Base-by-base conservation (phyloP, 2,329 filamentous ascomycete genomes). In the Didymella pinodella region DNA sequence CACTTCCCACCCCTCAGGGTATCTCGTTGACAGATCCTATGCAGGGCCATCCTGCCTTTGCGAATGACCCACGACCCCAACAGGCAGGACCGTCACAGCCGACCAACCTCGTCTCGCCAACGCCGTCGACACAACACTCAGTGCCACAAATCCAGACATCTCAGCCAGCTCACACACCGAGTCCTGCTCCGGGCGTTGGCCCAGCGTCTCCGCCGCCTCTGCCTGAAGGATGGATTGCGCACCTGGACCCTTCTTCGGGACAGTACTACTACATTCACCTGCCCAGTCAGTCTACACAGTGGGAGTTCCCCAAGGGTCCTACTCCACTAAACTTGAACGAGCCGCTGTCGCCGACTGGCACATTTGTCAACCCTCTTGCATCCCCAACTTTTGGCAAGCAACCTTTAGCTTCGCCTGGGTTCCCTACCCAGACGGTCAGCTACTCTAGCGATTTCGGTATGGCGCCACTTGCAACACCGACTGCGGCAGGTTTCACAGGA, bases 211-310 rank as follows among this genome's bases (percentile, higher is more conserved):
- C 95, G 31, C 95, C 95, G 22, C 95, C 94, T 2, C 84, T 99
- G 16, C 95, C 95, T 6, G 95, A 99, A 79, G 95, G 95, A 32
- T 99, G 95, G 95, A 98, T 99, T 71, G 92, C 95, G 20, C 95
- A 98, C 76, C 84, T 98, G 4, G 95, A 99, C 75, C 91, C 92
- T 66, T 97, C 91, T 73, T 98, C 94, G 2, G 95, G 95, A 1
- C 94, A 98, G 74, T 99, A 98, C 78, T 99, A 99, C 77, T 99
- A 99, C 73, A 99, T 99, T 59, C 95, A 99, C 76, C 84, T 99
- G 29, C 91, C 93, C 1, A 93, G 92, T 0, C 95, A 98, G 74
- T 92, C 93, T 2, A 99, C 95, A 0, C 95, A 99, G 75, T 99
- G 95, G 95, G 95, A 99, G 72, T 98, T 98, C 67, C 95, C 95